Evolutionary conservation across 257 asterid genomes (phyloP).

Genomic region (Nicotiana obtusifolia): DNA sequence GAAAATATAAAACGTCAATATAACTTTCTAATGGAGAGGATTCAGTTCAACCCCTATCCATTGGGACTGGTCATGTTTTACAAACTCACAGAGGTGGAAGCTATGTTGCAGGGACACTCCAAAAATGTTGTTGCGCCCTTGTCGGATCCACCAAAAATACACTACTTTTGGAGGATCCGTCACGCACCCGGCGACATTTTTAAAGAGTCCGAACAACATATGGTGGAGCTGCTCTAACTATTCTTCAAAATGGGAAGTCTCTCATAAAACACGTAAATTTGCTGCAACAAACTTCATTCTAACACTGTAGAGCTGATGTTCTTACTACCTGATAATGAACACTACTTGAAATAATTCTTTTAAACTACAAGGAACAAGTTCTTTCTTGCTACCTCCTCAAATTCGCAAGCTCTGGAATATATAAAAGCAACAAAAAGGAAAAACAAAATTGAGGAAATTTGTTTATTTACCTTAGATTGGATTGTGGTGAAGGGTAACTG

Average conservation of each 20-base stretch:
- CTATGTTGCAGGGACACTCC: too few relatives aligned
- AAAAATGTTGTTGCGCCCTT: too few relatives aligned
- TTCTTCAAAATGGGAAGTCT: too few relatives aligned
- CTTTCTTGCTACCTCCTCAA: not conserved
- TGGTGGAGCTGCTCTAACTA: too few relatives aligned
- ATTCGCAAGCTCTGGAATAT: not conserved
- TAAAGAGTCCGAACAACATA: too few relatives aligned
- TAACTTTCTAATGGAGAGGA: too few relatives aligned
- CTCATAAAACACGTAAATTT: not conserved
- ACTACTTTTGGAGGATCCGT: too few relatives aligned
- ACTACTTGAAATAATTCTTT: not conserved
- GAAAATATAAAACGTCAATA: too few relatives aligned
- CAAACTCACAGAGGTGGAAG: not conserved
- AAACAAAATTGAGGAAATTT: not conserved
- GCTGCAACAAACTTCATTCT: not conserved
- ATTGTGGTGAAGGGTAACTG: constrained; percentile 10
- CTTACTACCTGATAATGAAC: too few relatives aligned
- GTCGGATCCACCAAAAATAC: too few relatives aligned
- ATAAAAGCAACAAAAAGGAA: not conserved
- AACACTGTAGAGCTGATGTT: not conserved
- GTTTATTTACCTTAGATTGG: constrained; percentile 10
- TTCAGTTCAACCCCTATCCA: too few relatives aligned
- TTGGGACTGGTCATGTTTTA: not conserved
- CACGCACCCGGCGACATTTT: too few relatives aligned
- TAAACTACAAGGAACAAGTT: not conserved